Conservation (phyloP, 148 eudicot genomes). For the Amaranthus cruentus region DNA sequence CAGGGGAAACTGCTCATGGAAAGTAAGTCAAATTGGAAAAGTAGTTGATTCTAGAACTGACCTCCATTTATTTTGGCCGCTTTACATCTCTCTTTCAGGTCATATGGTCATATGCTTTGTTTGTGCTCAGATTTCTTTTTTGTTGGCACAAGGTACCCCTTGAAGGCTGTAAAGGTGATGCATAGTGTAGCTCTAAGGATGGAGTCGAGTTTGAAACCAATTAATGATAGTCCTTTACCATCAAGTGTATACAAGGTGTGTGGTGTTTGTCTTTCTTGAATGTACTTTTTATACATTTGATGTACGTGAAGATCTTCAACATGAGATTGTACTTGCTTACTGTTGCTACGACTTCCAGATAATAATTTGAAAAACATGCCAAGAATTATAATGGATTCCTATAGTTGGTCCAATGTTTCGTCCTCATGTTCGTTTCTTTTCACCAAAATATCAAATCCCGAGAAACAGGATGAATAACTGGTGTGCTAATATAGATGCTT, state of each 20-base stretch:
- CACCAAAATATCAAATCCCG: background rate
- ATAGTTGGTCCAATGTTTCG: background rate
- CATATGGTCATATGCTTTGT: background rate
- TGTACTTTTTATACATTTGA: background rate
- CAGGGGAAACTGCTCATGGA: conserved; percentile 99
- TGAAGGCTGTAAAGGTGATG: conserved; percentile 97
- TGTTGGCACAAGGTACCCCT: conserved; percentile 57
- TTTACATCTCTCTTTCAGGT: background rate
- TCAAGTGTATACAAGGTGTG: conserved; percentile 49
- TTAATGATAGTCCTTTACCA: conserved; percentile 33
- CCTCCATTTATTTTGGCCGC: background rate
- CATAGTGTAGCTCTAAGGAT: conserved; percentile 92
- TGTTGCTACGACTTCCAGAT: background rate
- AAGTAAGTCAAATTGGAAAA: conserved; percentile 54
- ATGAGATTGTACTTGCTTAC: background rate
- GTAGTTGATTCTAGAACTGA: background rate
- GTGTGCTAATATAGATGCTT: background rate
- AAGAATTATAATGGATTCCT: too few relatives aligned
- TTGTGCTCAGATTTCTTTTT: conserved; percentile 11
- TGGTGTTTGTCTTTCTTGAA: background rate
- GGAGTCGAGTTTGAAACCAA: conserved; percentile 58
- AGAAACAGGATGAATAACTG: background rate
- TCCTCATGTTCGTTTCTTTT: background rate
- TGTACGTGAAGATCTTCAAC: background rate
- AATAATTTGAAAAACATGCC: background rate